Base-by-base conservation (phyloP, 1,284 basidiomycete genomes). In the Ceratobasidium theobromae region DNA sequence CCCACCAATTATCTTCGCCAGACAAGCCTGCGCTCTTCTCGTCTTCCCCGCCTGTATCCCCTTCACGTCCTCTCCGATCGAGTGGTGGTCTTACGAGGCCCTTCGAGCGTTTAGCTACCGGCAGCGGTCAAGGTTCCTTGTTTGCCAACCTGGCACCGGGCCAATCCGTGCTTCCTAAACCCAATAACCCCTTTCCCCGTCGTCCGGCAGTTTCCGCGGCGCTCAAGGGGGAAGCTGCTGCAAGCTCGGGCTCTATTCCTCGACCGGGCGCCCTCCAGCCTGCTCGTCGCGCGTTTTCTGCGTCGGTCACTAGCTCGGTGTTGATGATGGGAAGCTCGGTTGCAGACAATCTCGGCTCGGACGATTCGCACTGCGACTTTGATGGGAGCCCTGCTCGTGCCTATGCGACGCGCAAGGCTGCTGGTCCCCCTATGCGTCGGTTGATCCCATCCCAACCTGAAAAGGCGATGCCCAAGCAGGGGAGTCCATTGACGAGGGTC, bases 271-370 rank as follows among this genome's bases (percentile, higher is more conserved):
- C 74, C 18, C 72, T 81, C 12, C 81, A 80, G 1, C 82, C 83
- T 28, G 78, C 81, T 14, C 84, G 89, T 33, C 84, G 89, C 41
- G 88, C 86, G 0, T 88, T 91, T 74, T 89, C 86, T 51, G 88
- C 88, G 3, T 49, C 38, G 11, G 45, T 49, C 4, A 60, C 57
- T 25, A 60, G 57, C 57, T 60, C 57, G 43, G 57, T 46, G 32
- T 23, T 60, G n/a, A 9, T 60, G 18, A 60, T 60, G 57, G 57
- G 57, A 16, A 48, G 45, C n/a, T 32, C 66, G 8, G 43, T 54
- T 14, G 38, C 41, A 18, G 62, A 28, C 35, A 32, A 27, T 16
- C 49, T 33, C n/a, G 35, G 41, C 27, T 41, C 48, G 28, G 49
- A 52, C 38, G 40, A 52, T 16, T 45, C 40, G 33, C 49, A 41